Conservation (phyloP, 2,329 filamentous ascomycete genomes). For the Hypoxylon sp. region DNA sequence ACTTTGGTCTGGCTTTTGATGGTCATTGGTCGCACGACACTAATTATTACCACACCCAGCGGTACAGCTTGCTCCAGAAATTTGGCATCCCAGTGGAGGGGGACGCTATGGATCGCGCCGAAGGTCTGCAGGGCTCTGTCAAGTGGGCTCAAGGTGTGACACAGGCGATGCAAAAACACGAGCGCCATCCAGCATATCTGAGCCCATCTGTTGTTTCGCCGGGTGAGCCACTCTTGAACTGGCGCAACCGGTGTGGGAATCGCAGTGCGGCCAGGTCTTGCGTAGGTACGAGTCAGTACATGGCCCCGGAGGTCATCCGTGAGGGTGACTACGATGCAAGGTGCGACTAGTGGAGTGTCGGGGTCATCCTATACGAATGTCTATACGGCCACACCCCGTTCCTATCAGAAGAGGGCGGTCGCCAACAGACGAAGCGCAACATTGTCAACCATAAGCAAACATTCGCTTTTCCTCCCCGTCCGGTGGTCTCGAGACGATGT, state of each 20-base stretch:
- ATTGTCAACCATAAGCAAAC: slow-evolving; percentile 81
- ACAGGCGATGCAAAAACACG: slow-evolving; percentile 59
- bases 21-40: slow-evolving; percentile 96
- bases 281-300: slow-evolving; percentile 97
- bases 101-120: slow-evolving; percentile 75
- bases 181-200: slow-evolving; percentile 56
- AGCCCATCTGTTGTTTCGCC: slow-evolving; percentile 32
- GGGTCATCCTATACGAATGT: slow-evolving; percentile 94
- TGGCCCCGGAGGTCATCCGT: slow-evolving; percentile 93
- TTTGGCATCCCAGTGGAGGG: slow-evolving; percentile 81
- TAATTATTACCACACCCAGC: slow-evolving; percentile 85
- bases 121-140: slow-evolving; percentile 54
- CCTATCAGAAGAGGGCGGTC: slow-evolving; percentile 77
- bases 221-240: slow-evolving; percentile 72
- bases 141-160: slow-evolving; percentile 60
- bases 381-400: slow-evolving; percentile 94
- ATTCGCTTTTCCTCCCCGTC: slow-evolving; percentile 78
- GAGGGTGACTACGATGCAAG: slow-evolving; percentile 89
- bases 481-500: slow-evolving; percentile 77
- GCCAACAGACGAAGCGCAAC: slow-evolving; percentile 86
- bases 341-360: slow-evolving; percentile 98
- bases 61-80: slow-evolving; percentile 83
- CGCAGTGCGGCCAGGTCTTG: slow-evolving; percentile 85
- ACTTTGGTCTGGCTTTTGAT: slow-evolving; percentile 96
- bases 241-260: slow-evolving; percentile 78